These are phyloP conservation scores for Blastobotrys arbuscula DNA, from an alignment of 1,139 yeast species.

Conservation along the genomic window DNA sequence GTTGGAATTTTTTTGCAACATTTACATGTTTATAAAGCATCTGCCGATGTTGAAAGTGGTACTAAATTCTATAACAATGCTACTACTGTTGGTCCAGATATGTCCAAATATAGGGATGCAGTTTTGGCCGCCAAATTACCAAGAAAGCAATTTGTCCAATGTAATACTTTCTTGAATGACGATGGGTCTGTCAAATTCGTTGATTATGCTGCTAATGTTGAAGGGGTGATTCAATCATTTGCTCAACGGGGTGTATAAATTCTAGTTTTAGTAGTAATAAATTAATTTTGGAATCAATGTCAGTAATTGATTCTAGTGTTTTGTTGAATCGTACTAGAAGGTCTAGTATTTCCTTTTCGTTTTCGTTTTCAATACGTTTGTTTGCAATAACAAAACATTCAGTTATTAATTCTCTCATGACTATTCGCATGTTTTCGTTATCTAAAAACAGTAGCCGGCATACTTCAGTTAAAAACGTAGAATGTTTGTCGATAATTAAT, in stretches of 20 bases:
- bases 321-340: constrained; percentile 3
- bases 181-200: constrained; percentile 46
- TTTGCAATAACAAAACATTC: constrained; percentile 9
- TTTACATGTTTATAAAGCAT: constrained; percentile 70
- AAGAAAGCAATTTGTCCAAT: constrained; percentile 78
- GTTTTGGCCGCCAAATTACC: constrained; percentile 72
- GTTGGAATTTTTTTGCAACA: constrained; percentile 65
- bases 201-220: constrained; percentile 70
- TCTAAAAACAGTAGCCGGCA: constrained; percentile 18
- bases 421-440: constrained; percentile 13
- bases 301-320: constrained; percentile 7
- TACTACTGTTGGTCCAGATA: constrained; percentile 60
- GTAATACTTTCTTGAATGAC: constrained; percentile 50
- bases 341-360: neutral
- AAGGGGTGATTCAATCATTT: constrained; percentile 75
- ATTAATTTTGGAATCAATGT: constrained; percentile 11
- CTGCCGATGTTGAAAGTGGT: constrained; percentile 67
- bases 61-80: constrained; percentile 55
- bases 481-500: constrained; percentile 15
- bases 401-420: constrained; percentile 16
- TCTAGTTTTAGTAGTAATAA: constrained; percentile 13
- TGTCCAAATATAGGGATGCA: constrained; percentile 58
- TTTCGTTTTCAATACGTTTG: neutral
- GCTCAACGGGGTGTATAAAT: constrained; percentile 49
- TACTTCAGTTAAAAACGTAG: constrained; percentile 13